Evolutionary conservation across 2,329 filamentous ascomycete genomes (phyloP).

Genomic region (Pleurostoma richardsiae): DNA sequence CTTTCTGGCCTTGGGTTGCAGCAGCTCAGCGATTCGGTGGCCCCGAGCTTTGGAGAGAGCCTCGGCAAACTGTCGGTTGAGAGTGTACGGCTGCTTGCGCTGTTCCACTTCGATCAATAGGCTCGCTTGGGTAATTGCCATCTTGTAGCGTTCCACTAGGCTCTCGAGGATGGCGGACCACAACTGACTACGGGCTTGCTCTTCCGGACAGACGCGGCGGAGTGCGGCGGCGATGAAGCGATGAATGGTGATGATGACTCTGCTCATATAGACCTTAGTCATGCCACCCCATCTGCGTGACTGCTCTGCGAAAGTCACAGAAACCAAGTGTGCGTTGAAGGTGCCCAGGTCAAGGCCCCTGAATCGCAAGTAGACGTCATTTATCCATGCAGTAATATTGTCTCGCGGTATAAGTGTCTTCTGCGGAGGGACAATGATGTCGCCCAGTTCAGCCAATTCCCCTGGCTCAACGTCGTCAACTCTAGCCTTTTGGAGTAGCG

Average conservation of each 20-base stretch:
- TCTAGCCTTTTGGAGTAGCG: not conserved
- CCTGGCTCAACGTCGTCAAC: not conserved
- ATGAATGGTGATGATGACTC: slow-evolving; percentile 20
- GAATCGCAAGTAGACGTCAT: slow-evolving; percentile 11
- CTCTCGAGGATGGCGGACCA: slow-evolving; percentile 13
- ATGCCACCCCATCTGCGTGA: slow-evolving; percentile 21
- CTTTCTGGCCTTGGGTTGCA: slow-evolving; percentile 7
- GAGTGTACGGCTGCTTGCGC: slow-evolving; percentile 20
- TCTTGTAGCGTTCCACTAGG: slow-evolving; percentile 15
- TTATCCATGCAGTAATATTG: slow-evolving; percentile 17
- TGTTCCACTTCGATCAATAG: slow-evolving; percentile 20
- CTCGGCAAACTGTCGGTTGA: slow-evolving; percentile 17
- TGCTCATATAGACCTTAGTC: slow-evolving; percentile 18
- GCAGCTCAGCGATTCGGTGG: slow-evolving; percentile 7
- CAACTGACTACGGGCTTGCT: slow-evolving; percentile 10
- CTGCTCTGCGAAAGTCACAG: slow-evolving; percentile 19
- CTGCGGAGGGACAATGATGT: not conserved
- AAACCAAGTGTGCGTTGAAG: slow-evolving; percentile 12
- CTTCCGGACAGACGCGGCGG: slow-evolving; percentile 11
- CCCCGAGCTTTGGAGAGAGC: slow-evolving; percentile 8
- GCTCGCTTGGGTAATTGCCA: slow-evolving; percentile 13
- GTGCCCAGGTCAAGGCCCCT: slow-evolving; percentile 17
- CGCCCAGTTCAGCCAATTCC: not conserved
- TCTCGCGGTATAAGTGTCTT: slow-evolving; percentile 1
- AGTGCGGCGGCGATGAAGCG: slow-evolving; percentile 17